A percentile compares a stretch with the other conserved stretches of the same genome.
Evolutionary conservation across 2,329 filamentous ascomycete genomes (phyloP).

Genomic region (Diplodia intermedia): DNA sequence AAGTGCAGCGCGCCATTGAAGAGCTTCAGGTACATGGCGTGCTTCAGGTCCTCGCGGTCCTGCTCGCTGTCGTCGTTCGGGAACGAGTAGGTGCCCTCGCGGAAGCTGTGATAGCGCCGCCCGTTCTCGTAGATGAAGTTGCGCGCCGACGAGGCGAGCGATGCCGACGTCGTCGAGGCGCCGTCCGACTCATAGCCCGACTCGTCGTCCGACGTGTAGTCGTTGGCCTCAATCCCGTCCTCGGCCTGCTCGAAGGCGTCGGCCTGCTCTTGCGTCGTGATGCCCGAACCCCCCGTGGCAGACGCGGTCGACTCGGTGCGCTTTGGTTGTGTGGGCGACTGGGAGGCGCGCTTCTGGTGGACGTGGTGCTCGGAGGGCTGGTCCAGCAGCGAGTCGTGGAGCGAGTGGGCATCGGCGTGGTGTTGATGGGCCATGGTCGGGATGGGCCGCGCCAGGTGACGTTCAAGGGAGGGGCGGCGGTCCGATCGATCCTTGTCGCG

Average conservation of each 20-base stretch:
- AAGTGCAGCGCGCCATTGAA: slow-evolving; percentile 60
- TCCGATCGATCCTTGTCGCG: neutral
- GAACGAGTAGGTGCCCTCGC: slow-evolving; percentile 63
- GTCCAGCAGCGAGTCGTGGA: slow-evolving; percentile 28
- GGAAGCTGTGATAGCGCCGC: slow-evolving; percentile 64
- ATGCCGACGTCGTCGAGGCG: slow-evolving; percentile 44
- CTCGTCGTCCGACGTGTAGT: slow-evolving; percentile 37
- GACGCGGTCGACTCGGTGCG: slow-evolving; percentile 2
- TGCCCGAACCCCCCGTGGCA: neutral
- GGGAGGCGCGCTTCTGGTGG: neutral
- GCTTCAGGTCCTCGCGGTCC: slow-evolving; percentile 65
- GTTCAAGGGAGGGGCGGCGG: neutral
- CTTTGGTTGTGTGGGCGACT: slow-evolving; percentile 12
- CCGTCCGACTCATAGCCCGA: slow-evolving; percentile 35
- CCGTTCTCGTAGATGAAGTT: slow-evolving; percentile 65
- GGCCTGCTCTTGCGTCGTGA: slow-evolving; percentile 31
- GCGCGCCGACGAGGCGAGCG: slow-evolving; percentile 50
- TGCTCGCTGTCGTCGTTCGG: slow-evolving; percentile 68
- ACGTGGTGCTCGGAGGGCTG: slow-evolving; percentile 13
- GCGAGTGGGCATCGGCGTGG: slow-evolving; percentile 14
- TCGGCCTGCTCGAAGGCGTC: slow-evolving; percentile 35
- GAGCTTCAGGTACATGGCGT: slow-evolving; percentile 54
- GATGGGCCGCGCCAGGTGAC: slow-evolving; percentile 20
- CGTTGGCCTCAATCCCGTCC: slow-evolving; percentile 33
- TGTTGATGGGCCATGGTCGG: slow-evolving; percentile 17